Percentiles rank a stretch among this genome's conserved stretches.
phyloP scores from a whole-genome alignment of 2,329 filamentous ascomycete genomes.

The Scopulariopsis brevicaulis region DNA sequence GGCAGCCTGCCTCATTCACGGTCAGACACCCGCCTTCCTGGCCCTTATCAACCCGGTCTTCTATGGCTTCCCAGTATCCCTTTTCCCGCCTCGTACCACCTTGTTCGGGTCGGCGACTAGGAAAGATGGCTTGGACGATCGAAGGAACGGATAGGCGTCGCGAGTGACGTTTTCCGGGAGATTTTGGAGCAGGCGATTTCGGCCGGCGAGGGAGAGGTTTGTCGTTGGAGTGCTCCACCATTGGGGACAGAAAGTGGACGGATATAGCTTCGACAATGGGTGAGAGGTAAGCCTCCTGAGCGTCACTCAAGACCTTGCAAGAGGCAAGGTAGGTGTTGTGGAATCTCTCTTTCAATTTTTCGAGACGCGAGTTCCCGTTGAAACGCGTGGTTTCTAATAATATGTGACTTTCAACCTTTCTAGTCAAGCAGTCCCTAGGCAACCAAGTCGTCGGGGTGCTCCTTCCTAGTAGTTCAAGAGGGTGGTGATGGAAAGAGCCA shows the following conservation, averaged over 20 bases:
- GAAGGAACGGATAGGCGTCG: not conserved
- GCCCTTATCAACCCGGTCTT: conserved; percentile 2
- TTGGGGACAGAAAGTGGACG: not conserved
- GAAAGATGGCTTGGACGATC: conserved; percentile 25
- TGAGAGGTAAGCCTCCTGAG: not conserved
- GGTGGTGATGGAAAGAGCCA: not conserved
- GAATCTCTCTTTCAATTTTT: too few relatives aligned
- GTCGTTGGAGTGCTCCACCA: not conserved
- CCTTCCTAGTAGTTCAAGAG: not conserved
- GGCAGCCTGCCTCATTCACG: conserved; percentile 2
- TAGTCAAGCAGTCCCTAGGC: not conserved
- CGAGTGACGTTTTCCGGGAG: not conserved
- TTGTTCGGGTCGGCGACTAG: conserved; percentile 35
- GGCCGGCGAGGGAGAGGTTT: not conserved
- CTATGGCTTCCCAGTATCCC: conserved; percentile 16
- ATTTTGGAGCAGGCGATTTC: not conserved
- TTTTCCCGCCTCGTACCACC: conserved; percentile 31
- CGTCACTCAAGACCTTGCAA: not conserved
- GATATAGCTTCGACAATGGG: not conserved
- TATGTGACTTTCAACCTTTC: not conserved
- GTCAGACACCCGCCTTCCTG: conserved; percentile 6
- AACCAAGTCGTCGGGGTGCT: not conserved
- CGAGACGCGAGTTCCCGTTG: not conserved
- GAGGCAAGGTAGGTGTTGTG: not conserved
- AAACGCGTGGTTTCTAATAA: not conserved